Conservation (phyloP, 1,139 yeast genomes). For the Kodamaea anthophila region DNA sequence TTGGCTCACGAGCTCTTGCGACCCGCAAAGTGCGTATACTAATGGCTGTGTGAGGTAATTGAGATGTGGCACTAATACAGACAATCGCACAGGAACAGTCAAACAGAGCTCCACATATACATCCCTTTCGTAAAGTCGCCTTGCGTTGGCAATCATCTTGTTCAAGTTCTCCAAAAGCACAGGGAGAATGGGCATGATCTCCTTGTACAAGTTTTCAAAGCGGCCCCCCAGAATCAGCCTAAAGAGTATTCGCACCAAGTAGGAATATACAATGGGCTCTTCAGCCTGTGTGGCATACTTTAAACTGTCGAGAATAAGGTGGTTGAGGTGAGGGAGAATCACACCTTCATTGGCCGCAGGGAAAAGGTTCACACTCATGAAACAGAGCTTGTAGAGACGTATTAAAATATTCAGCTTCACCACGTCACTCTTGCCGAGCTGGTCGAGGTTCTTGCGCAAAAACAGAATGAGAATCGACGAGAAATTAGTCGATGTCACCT, state of each 20-base stretch:
- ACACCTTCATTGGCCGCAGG: slow-evolving; percentile 86
- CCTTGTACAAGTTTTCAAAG: slow-evolving; percentile 85
- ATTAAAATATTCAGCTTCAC: slow-evolving; percentile 77
- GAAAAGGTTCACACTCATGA: slow-evolving; percentile 91
- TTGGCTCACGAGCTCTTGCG: slow-evolving; percentile 88
- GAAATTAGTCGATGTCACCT: slow-evolving; percentile 86
- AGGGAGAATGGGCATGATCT: slow-evolving; percentile 85
- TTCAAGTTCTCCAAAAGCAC: slow-evolving; percentile 81
- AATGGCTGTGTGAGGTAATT: slow-evolving; percentile 84
- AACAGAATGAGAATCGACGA: slow-evolving; percentile 81
- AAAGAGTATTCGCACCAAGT: slow-evolving; percentile 80
- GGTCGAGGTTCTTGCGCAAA: slow-evolving; percentile 65
- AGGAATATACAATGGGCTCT: slow-evolving; percentile 87
- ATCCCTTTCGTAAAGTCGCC: slow-evolving; percentile 87
- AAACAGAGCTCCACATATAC: slow-evolving; percentile 90
- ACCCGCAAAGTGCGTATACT: slow-evolving; percentile 83
- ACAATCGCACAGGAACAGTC: slow-evolving; percentile 90
- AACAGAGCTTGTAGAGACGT: slow-evolving; percentile 81
- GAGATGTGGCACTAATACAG: slow-evolving; percentile 89
- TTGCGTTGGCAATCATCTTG: slow-evolving; percentile 73
- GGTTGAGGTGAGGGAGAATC: slow-evolving; percentile 78
- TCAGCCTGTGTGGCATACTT: slow-evolving; percentile 80
- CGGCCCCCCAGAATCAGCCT: slow-evolving; percentile 96
- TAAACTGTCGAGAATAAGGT: slow-evolving; percentile 74
- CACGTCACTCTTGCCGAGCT: slow-evolving; percentile 75